Evolutionary conservation across 305 asterid species (phyloP).

Genomic region (Fraxinus sp.): DNA sequence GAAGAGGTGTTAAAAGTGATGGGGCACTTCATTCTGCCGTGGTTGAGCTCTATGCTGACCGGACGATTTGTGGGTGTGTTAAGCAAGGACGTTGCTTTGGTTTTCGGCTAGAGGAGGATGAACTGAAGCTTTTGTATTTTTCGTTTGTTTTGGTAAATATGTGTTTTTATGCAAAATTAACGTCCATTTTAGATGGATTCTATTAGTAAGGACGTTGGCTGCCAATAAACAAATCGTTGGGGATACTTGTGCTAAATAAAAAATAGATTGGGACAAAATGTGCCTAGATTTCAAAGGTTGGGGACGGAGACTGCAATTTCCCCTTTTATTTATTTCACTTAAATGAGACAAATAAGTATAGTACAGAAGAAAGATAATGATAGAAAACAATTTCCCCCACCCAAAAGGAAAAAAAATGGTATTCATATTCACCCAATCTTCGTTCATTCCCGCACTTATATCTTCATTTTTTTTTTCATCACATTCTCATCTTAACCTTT

Average conservation of each 20-base stretch:
- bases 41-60: neutral
- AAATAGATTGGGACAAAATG: neutral
- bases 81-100: neutral
- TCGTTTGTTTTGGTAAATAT: neutral
- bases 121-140: neutral
- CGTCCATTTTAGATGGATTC: neutral
- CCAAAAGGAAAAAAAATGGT: neutral
- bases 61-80: neutral
- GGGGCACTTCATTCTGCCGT: neutral
- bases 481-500: neutral
- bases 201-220: neutral
- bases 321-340: neutral
- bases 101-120: neutral
- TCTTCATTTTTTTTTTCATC: no score
- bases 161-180: neutral
- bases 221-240: neutral
- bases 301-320: neutral
- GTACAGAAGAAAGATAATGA: neutral
- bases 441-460: neutral
- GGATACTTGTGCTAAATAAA: neutral
- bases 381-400: neutral
- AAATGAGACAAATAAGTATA: neutral
- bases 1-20: neutral
- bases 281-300: neutral
- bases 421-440: neutral